Evolutionary conservation across 2,329 filamentous ascomycete species (phyloP), one percentile per base, ranked within the genome.

Genomic region (Pochonia chlamydosporia): DNA sequence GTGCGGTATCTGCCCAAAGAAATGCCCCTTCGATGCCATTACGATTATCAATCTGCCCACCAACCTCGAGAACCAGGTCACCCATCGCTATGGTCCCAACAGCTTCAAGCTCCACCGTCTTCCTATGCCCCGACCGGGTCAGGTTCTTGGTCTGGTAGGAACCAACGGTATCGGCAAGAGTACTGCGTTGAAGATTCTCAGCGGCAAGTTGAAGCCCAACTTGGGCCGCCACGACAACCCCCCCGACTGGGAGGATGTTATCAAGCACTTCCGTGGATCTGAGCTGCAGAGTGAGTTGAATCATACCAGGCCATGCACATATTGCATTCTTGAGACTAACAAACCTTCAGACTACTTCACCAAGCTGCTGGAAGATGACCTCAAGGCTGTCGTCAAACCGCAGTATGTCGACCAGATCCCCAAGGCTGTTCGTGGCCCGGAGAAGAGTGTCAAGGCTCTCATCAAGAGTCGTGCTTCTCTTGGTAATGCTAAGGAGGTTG

Each of bases 91-190:
- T 77, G 95, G 92, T 47, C 92, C 93, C 68, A 99, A 99, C 79
- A 96, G 91, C 75, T 99, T 99, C 83, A 99, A 99, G 79, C 83
- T 99, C 57, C 93, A 99, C 71, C 85, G 95, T 60, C 79, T 97
- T 63, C 93, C 95, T 49, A 96, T 92, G 81, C 93, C 93, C 54
- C 85, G 93, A 51, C 92, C 93, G 26, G 93, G 93, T 53, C 89
- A 97, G 65, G 95, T 99, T 25, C 74, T 99, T 49, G 93, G 93
- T 75, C 79, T 99, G 44, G 95, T 99, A 39, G 95, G 93, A 68
- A 97, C 93, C 60, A 99, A 99, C 82, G 93, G 95, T 89, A 99
- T 97, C 62, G 93, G 93, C 71, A 99, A 99, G 82, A 96, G 90
- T 75, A 99, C 93, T n/a, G 95, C 93, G 8, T 75, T 99, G 68